phyloP scores from a whole-genome alignment of 257 asterid species.

The Mentha longifolia region DNA sequence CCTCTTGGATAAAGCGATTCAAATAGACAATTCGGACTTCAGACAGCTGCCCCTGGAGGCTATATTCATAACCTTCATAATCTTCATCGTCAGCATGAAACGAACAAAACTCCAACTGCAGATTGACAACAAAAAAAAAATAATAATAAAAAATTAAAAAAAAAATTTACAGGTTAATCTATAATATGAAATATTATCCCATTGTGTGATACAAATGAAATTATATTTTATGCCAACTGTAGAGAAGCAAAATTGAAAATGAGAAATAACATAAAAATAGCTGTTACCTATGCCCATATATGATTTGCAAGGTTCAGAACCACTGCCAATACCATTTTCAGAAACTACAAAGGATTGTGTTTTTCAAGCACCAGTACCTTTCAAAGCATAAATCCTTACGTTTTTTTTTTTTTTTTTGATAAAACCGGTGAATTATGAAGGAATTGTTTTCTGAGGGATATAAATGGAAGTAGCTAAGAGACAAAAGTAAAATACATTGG shows the following conservation, averaged over 20 bases:
- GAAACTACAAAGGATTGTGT: not conserved
- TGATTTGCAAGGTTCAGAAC: constrained; percentile 8
- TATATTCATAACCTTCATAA: constrained; percentile 87
- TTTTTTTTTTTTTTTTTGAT: not conserved
- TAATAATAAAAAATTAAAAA: too few species aligned
- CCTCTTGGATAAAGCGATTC: constrained; percentile 99
- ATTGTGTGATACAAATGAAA: not conserved
- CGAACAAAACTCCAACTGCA: constrained; percentile 86
- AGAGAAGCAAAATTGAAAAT: constrained; percentile 16
- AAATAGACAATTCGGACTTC: constrained; percentile 90
- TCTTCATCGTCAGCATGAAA: constrained; percentile 88
- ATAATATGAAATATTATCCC: constrained; percentile 15
- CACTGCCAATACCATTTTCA: constrained; percentile 14
- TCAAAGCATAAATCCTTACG: constrained; percentile 11
- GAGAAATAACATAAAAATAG: constrained; percentile 13
- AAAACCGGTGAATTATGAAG: constrained; percentile 14
- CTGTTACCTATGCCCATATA: not conserved
- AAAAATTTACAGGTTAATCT: constrained; percentile 25
- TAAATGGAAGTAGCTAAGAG: not conserved
- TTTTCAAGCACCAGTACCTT: constrained; percentile 13
- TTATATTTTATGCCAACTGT: constrained; percentile 1
- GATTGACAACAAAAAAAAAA: constrained; percentile 12
- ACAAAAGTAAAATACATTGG: not conserved
- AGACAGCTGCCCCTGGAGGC: constrained; percentile 91
- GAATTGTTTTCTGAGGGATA: not conserved